Conservation (phyloP, 169 alveolate genomes). For the Amoebophrya sp. region DNA sequence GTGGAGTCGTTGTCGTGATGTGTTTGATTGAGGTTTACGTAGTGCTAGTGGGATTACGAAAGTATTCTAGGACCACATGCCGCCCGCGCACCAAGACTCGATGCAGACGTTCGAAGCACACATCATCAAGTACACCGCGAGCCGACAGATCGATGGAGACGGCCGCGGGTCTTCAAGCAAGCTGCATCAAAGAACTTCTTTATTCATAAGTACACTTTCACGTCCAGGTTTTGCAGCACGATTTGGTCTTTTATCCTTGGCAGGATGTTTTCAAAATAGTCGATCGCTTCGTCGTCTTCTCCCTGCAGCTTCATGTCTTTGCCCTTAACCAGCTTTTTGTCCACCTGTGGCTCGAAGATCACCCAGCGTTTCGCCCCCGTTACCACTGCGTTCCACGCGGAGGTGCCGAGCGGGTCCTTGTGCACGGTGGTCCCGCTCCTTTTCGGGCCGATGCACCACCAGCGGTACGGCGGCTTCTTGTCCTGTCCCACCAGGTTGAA, state of each 20-base stretch:
- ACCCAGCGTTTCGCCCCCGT: conserved; percentile 50
- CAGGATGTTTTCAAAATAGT: conserved; percentile 41
- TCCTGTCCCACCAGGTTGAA: conserved; percentile 37
- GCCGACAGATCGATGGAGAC: no score
- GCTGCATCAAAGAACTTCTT: no score
- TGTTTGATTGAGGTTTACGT: no score
- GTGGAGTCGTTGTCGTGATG: no score
- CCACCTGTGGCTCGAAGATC: conserved; percentile 14
- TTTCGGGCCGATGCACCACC: conserved; percentile 61
- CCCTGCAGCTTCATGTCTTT: conserved; percentile 13
- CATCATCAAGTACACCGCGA: no score
- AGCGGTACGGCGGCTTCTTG: conserved; percentile 41
- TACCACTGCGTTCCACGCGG: conserved; percentile 62
- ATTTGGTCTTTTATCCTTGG: conserved; percentile 44
- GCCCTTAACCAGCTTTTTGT: conserved; percentile 44
- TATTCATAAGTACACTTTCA: not conserved
- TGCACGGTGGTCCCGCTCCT: conserved; percentile 62
- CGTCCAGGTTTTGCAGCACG: not conserved
- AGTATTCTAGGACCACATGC: no score
- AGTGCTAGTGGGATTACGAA: no score
- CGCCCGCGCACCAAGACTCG: no score
- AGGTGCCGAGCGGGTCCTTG: conserved; percentile 54
- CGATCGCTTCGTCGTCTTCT: conserved; percentile 59
- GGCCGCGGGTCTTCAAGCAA: no score
- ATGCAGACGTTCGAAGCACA: no score